phyloP scores from a whole-genome alignment of 1,139 yeast genomes.

The Hyphopichia fennica region DNA sequence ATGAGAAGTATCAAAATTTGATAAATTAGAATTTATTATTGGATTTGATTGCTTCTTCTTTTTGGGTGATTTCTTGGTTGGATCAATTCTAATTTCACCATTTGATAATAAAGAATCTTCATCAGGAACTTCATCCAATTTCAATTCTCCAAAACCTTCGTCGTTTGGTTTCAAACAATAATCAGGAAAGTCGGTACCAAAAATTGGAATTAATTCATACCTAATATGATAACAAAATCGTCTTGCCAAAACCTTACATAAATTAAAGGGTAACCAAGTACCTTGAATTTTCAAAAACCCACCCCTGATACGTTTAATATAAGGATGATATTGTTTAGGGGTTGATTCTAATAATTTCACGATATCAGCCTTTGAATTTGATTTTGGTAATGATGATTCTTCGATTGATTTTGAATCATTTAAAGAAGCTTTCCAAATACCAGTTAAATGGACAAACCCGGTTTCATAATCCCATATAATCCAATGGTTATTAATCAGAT shows the following conservation, averaged over 20 bases:
- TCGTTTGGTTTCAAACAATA: constrained; percentile 68
- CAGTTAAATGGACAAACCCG: constrained; percentile 88
- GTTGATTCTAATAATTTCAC: constrained; percentile 72
- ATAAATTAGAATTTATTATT: not conserved
- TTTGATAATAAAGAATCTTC: constrained; percentile 1
- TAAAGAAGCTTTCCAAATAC: constrained; percentile 81
- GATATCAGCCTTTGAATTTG: constrained; percentile 69
- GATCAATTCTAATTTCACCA: constrained; percentile 3
- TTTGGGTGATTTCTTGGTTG: not conserved
- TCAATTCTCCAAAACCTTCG: constrained; percentile 67
- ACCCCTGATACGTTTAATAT: constrained; percentile 79
- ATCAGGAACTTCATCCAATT: constrained; percentile 28
- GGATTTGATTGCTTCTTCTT: constrained; percentile 1
- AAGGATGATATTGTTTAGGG: constrained; percentile 62
- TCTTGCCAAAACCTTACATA: constrained; percentile 68
- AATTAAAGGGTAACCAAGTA: constrained; percentile 81
- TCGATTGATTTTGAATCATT: constrained; percentile 4
- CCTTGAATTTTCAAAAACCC: constrained; percentile 94
- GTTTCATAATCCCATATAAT: constrained; percentile 88
- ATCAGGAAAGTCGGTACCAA: constrained; percentile 72
- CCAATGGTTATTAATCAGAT: constrained; percentile 62
- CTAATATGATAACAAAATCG: constrained; percentile 80
- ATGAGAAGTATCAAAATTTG: not conserved
- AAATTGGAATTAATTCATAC: constrained; percentile 73
- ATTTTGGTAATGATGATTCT: constrained; percentile 6